Conservation (phyloP, 192 early-diverging fungal genomes). For the Ambispora gerdemannii region DNA sequence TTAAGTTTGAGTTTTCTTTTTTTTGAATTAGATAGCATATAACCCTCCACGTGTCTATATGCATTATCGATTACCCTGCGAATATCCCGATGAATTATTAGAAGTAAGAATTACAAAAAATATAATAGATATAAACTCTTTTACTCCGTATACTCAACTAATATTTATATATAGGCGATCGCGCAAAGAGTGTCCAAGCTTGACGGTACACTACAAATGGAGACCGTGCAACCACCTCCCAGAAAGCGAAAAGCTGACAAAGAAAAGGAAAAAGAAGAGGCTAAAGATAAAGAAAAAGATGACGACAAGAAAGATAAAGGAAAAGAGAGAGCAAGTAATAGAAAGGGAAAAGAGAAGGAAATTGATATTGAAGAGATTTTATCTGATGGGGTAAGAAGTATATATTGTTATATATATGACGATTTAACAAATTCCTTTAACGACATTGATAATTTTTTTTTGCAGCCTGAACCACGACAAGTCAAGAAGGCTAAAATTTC, state of each 20-base stretch:
- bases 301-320: not conserved
- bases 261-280: not conserved
- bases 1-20: not conserved
- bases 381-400: not conserved
- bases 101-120: conserved; percentile 17
- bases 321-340: not conserved
- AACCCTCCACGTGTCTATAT: conserved; percentile 8
- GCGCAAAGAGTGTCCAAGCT: conserved; percentile 14
- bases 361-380: not conserved
- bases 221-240: not conserved
- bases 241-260: conserved; percentile 1
- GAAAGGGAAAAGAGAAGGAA: conserved; percentile 11
- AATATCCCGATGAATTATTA: conserved; percentile 18
- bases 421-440: no score
- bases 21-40: not conserved
- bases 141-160: not conserved
- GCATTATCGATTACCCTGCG: conserved; percentile 20
- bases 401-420: not conserved
- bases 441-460: not conserved
- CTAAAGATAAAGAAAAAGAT: conserved; percentile 6
- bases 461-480: not conserved
- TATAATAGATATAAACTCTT: not conserved
- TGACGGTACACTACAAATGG: conserved; percentile 4
- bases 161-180: not conserved
- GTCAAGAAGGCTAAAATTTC: not conserved